Percentiles rank a stretch among this genome's conserved stretches.
Conservation (phyloP, 768 basidiomycete species). For the Pleurotus tuber-regium region DNA sequence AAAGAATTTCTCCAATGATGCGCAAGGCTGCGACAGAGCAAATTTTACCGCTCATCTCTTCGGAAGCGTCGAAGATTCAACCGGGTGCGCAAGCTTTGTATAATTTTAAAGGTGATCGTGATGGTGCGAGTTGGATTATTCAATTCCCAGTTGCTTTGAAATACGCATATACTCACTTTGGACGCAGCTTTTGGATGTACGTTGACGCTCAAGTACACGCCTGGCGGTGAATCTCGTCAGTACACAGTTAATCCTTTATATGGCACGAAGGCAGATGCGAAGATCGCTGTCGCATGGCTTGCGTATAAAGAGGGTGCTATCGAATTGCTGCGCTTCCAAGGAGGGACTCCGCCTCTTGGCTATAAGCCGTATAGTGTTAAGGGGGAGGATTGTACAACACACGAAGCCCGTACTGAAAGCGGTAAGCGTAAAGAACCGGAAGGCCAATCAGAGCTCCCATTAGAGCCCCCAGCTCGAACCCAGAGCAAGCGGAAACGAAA, state of each 20-base stretch:
- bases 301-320: conserved; percentile 57
- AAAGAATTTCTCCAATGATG: conserved; percentile 42
- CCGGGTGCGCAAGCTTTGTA: conserved; percentile 36
- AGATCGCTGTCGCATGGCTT: conserved; percentile 47
- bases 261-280: conserved; percentile 59
- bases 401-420: background rate
- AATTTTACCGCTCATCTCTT: conserved; percentile 41
- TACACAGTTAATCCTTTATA: conserved; percentile 51
- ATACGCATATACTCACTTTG: too few species aligned
- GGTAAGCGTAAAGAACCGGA: conserved; percentile 3
- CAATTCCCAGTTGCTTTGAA: background rate
- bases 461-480: background rate
- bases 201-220: conserved; percentile 34
- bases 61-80: conserved; percentile 45
- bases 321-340: conserved; percentile 58
- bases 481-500: background rate
- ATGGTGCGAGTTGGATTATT: conserved; percentile 35
- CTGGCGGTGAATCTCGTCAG: conserved; percentile 32
- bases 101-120: conserved; percentile 41
- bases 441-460: background rate
- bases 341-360: conserved; percentile 36
- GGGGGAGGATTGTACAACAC: background rate
- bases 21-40: conserved; percentile 41
- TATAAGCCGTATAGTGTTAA: conserved; percentile 24
- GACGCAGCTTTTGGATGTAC: conserved; percentile 53